phyloP scores from a whole-genome alignment of 1,139 yeast species.

The Suhomyces yuchorum region DNA sequence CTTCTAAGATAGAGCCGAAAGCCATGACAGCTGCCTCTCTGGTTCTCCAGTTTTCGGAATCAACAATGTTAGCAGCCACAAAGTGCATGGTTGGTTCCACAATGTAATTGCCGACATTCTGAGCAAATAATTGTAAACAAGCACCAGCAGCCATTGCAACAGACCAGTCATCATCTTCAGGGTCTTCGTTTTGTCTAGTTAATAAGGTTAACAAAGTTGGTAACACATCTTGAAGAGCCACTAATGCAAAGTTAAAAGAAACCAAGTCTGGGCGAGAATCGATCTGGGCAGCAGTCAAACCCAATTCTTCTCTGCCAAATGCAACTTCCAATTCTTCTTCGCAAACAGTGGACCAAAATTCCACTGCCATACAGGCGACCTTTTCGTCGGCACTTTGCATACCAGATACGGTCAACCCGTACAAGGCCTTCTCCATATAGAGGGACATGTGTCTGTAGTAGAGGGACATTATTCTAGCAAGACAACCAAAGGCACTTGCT shows the following conservation, averaged over 20 bases:
- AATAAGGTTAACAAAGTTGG: conserved; percentile 81
- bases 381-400: conserved; percentile 86
- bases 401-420: conserved; percentile 85
- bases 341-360: conserved; percentile 97
- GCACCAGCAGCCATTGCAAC: conserved; percentile 99
- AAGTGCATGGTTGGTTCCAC: conserved; percentile 82
- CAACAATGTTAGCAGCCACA: conserved; percentile 71
- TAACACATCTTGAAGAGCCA: conserved; percentile 80
- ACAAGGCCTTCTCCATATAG: conserved; percentile 96
- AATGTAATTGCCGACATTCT: conserved; percentile 81
- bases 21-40: conserved; percentile 99
- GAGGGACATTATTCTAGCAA: conserved; percentile 87
- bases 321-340: conserved; percentile 90
- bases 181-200: conserved; percentile 88
- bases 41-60: conserved; percentile 65
- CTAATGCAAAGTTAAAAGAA: conserved; percentile 75
- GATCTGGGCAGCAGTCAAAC: conserved; percentile 41
- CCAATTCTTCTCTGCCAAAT: conserved; percentile 62
- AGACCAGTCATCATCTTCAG: conserved; percentile 95
- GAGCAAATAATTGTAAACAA: conserved; percentile 91
- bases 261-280: conserved; percentile 42
- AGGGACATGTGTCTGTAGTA: conserved; percentile 89
- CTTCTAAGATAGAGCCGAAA: conserved; percentile 93
- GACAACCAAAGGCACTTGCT: conserved; percentile 94
- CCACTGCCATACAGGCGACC: conserved; percentile 98